Base-by-base conservation (phyloP, 1,284 basidiomycete genomes). In the Amylostereum areolatum region DNA sequence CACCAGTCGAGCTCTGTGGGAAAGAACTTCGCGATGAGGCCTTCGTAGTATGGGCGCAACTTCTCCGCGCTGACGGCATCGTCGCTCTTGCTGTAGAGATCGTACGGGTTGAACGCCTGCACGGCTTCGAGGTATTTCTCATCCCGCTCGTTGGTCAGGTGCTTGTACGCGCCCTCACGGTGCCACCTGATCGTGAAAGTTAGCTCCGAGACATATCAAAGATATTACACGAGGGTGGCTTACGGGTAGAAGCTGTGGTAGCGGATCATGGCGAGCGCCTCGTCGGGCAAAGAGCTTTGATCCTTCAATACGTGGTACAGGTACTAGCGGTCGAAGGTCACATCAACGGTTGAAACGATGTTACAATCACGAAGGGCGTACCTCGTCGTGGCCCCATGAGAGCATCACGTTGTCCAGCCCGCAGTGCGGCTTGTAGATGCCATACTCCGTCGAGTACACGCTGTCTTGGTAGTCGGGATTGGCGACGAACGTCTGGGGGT, bases 191-290 rank as follows among this genome's bases (percentile, higher is more conserved):
- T n/a, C 5, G 29, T 24, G 7, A 36, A 30, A 12, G 27, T 25
- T 31, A 33, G 25, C 24, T 37, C 45, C 45, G 31, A 28, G 36
- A 37, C 18, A 31, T 32, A 25, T 11, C 35, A 33, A 45, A 36
- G 8, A 11, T 11, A 36, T 32, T 28, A 24, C 12, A 30, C 39
- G n/a, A 34, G 32, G 33, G 45, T 54, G 32, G 29, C 77, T 48
- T 60, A 84, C 69, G 92, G 92, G 72, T 95, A 95, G 75, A 95
- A 95, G 58, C 86, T 90, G 71, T 96, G 92, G 67, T 91, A 95
- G 28, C 92, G 83, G 62, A 96, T 92, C 92, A 96, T 96, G 28
- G 87, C 83, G 34, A 96, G 75, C 0, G 78, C 92, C 59, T 90
- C 91, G 48, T 80, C 77, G 1, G 92, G 92, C 0, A 96, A 81